Conservation (phyloP, 169 alveolate species). For the Plasmodium coatneyi region DNA sequence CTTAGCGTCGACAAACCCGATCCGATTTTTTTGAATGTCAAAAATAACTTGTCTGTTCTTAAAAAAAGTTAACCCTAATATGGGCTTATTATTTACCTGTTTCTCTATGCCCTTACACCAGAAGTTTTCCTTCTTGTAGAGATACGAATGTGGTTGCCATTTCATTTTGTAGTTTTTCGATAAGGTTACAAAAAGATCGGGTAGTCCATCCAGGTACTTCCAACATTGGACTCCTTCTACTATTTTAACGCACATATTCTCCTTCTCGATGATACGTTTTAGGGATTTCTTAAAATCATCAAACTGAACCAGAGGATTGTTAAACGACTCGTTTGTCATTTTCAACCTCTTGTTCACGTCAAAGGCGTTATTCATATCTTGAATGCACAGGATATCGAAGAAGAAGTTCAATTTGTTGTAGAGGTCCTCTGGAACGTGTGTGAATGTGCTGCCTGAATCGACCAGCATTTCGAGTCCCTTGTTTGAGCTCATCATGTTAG, state of each 20-base stretch:
- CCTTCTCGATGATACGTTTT: conserved; percentile 34
- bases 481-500: neutral
- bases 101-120: conserved; percentile 86
- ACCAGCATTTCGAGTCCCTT: conserved; percentile 28
- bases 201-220: conserved; percentile 38
- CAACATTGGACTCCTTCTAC: conserved; percentile 67
- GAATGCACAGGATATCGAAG: conserved; percentile 54
- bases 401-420: conserved; percentile 40
- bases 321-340: conserved; percentile 25
- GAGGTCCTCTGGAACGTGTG: conserved; percentile 54
- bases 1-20: conserved; percentile 76
- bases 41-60: conserved; percentile 79
- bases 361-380: conserved; percentile 32
- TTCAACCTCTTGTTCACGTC: conserved; percentile 40
- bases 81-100: conserved; percentile 76
- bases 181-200: conserved; percentile 21
- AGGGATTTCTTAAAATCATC: conserved; percentile 35
- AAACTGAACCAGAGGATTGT: neutral
- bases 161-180: conserved; percentile 21
- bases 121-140: conserved; percentile 67
- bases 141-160: conserved; percentile 69
- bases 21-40: conserved; percentile 66
- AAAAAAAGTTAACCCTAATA: conserved; percentile 84
- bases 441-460: conserved; percentile 67
- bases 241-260: conserved; percentile 60